Evolutionary conservation across 1,139 yeast genomes (phyloP).

Genomic region (Kodamaea derodonti): DNA sequence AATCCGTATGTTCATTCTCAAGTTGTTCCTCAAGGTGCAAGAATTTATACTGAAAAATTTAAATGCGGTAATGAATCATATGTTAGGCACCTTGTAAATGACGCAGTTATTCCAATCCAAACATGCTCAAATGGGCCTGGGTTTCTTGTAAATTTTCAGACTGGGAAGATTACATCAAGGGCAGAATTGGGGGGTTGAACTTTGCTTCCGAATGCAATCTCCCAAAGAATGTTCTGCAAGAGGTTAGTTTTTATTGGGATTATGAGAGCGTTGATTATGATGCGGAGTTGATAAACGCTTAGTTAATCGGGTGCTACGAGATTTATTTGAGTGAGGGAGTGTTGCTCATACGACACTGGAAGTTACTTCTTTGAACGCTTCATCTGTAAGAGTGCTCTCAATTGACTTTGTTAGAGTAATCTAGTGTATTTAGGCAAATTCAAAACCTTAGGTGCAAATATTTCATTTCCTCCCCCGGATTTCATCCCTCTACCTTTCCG

Average conservation of each 20-base stretch:
- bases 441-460: too few species aligned
- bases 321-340: too few species aligned
- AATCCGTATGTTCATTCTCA: slow-evolving; percentile 45
- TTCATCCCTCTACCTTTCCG: too few species aligned
- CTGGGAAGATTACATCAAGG: slow-evolving; percentile 30
- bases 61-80: slow-evolving; percentile 35
- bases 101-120: slow-evolving; percentile 53
- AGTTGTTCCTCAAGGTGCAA: slow-evolving; percentile 55
- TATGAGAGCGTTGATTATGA: slow-evolving; percentile 8
- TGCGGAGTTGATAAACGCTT: slow-evolving; percentile 3
- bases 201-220: slow-evolving; percentile 29
- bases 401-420: too few species aligned
- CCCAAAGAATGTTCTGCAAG: slow-evolving; percentile 9
- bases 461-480: too few species aligned
- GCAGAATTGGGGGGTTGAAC: slow-evolving; percentile 26
- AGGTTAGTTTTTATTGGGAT: slow-evolving; percentile 14
- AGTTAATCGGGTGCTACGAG: too few species aligned
- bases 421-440: neutral
- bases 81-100: slow-evolving; percentile 51
- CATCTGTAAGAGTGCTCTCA: too few species aligned
- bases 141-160: slow-evolving; percentile 49
- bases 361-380: too few species aligned
- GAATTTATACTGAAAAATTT: slow-evolving; percentile 47
- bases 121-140: slow-evolving; percentile 54
- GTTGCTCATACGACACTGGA: neutral